Evolutionary conservation across 306 rosid genomes (phyloP), one percentile per base, ranked within the genome.

Genomic region (Malus sylvestris): DNA sequence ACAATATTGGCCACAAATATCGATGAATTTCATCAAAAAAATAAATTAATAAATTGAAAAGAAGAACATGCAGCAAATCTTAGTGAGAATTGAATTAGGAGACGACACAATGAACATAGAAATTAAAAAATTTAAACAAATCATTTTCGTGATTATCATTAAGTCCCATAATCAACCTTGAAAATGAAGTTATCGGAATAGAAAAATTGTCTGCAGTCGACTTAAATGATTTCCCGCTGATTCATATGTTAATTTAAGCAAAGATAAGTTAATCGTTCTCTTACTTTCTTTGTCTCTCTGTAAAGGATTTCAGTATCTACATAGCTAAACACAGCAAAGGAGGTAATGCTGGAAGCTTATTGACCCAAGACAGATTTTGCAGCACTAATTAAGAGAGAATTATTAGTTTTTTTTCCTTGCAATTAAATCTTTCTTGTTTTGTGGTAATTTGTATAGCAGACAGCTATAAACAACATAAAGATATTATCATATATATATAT

Each of bases 261-360:
- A 58, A 22, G 30, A 58, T 22, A 58, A 22, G 63, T 59, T 23
- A 23, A 16, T 12, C 15, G 23, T 25, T n/a, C 64, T 59, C 32
- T 27, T 16, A 27, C 25, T 51, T 27, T 49, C 44, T 70, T 8
- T 49, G 29, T 29, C 35, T 70, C 40, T 5, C 40, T 70, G 53
- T 22, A 10, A 59, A 59, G 0, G 23, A 40, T 73, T 38, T 18
- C 12, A 55, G 18, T 73, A 42, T 73, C 29, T 42, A 44, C 69
- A 60, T 73, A 45, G 70, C 33, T 74, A 10, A 61, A 61, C 78
- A 62, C 60, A 6, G 52, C 60, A 61, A 10, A 74, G n/a, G 70
- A 14, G 61, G 32, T 74, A 20, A 7, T 74, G 70, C 32, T 29
- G 70, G 40, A 20, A 62, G 69, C 22, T 74, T 29, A 30, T 60